phyloP scores from a whole-genome alignment of 768 basidiomycete species.

The Pleurotus pulmonarius region DNA sequence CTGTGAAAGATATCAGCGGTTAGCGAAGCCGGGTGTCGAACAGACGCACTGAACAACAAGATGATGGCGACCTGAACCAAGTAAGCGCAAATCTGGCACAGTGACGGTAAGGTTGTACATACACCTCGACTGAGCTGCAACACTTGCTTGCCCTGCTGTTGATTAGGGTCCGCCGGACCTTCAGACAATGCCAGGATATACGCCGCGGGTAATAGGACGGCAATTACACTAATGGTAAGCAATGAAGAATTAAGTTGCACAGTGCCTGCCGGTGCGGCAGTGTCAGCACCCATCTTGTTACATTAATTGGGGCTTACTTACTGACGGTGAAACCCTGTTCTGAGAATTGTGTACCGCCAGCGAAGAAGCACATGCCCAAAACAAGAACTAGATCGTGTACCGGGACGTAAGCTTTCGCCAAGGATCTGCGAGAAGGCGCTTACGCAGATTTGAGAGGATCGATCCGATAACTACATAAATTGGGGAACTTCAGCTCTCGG shows the following conservation, averaged over 20 bases:
- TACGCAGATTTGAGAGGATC: slow-evolving; percentile 80
- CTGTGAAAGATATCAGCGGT: slow-evolving; percentile 25
- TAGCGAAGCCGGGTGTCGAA: background rate
- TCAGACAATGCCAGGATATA: slow-evolving; percentile 47
- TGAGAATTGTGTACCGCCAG: slow-evolving; percentile 72
- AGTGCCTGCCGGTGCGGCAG: slow-evolving; percentile 32
- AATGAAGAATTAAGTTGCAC: slow-evolving; percentile 75
- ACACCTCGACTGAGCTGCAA: slow-evolving; percentile 75
- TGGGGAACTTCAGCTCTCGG: background rate
- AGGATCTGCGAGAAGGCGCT: slow-evolving; percentile 22
- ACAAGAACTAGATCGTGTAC: slow-evolving; percentile 54
- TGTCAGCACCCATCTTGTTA: background rate
- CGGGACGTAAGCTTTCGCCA: background rate
- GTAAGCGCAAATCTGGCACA: background rate
- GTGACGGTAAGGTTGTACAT: slow-evolving; percentile 18
- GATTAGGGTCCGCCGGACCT: slow-evolving; percentile 17
- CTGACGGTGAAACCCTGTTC: slow-evolving; percentile 78
- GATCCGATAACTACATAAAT: slow-evolving; percentile 69
- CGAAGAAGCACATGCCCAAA: slow-evolving; percentile 89
- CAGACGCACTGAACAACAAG: slow-evolving; percentile 62
- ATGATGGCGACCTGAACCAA: slow-evolving; percentile 63
- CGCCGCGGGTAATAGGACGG: slow-evolving; percentile 73
- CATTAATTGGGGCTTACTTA: slow-evolving; percentile 40
- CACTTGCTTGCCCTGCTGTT: slow-evolving; percentile 41
- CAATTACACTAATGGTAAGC: slow-evolving; percentile 76